These are phyloP conservation scores for Ogataea chonburiensis DNA, from an alignment of 805 yeast species.

Conservation along the genomic window DNA sequence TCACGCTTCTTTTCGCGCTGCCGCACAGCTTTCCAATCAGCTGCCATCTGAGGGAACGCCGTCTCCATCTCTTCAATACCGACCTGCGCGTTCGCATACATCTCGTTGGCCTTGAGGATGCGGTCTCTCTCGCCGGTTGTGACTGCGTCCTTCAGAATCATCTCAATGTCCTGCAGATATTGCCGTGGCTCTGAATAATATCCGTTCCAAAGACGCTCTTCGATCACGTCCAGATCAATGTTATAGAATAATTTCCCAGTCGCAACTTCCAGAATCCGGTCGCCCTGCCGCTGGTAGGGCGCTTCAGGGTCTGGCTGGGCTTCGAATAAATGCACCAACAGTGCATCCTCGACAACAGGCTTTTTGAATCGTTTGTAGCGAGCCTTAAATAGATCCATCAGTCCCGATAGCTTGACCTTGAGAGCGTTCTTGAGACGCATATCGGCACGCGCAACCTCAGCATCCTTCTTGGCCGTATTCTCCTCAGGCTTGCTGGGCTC, in stretches of 20 bases:
- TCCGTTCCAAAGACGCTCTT: constrained; percentile 96
- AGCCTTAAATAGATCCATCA: constrained; percentile 85
- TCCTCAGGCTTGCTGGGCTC: constrained; percentile 2
- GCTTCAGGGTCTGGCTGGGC: constrained; percentile 41
- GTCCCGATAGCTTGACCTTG: constrained; percentile 79
- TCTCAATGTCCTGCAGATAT: constrained; percentile 77
- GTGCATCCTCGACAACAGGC: constrained; percentile 80
- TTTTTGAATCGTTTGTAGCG: constrained; percentile 88
- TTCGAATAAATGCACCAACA: constrained; percentile 75
- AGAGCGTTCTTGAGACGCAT: constrained; percentile 80
- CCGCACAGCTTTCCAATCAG: constrained; percentile 73
- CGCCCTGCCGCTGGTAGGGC: constrained; percentile 51
- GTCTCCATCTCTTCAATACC: constrained; percentile 85
- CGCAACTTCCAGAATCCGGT: constrained; percentile 76
- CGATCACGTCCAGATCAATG: constrained; percentile 92
- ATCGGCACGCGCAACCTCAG: constrained; percentile 48
- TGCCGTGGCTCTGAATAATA: constrained; percentile 91
- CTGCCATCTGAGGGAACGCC: constrained; percentile 60
- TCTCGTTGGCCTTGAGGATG: constrained; percentile 78
- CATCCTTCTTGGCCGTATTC: constrained; percentile 36
- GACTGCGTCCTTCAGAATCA: constrained; percentile 77
- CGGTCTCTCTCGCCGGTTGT: constrained; percentile 82
- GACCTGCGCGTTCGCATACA: constrained; percentile 95
- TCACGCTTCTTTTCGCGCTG: constrained; percentile 61
- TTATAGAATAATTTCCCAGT: constrained; percentile 75